Evolutionary conservation across 2,329 filamentous ascomycete species (phyloP), one percentile per base, ranked within the genome.

Genomic region (Epichloe uncinata): DNA sequence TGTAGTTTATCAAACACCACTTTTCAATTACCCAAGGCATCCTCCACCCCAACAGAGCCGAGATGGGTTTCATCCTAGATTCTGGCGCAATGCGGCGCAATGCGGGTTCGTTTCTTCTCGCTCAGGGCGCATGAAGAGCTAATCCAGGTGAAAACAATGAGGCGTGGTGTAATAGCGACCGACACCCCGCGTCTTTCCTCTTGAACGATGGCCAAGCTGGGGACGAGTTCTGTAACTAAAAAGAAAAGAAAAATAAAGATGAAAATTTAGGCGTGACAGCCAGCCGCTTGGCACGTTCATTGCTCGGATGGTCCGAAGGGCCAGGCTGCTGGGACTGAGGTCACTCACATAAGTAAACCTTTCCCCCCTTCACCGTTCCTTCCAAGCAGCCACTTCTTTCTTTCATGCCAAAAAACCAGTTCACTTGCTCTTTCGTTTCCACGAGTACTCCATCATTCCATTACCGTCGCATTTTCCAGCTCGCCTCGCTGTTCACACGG

Each of bases 321-420:
- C 48, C 51, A 47, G 45, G 49, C 45, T 47, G 43, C 45, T 49
- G 50, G 47, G 47, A 48, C 51, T 52, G 48, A 50, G 45, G 45
- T 55, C 54, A 52, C 53, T 63, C 64, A 63, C 63, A 65, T 65
- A 66, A 62, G 62, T 65, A 60, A 51, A 59, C 62, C 61, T 60
- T 59, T 60, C 58, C 62, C 64, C 22, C 63, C 62, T 58, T 61
- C 50, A 60, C 58, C 56, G 57, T 38, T 47, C 50, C 61, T 53
- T 60, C 55, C 51, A 55, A 55, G 53, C 58, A 58, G 55, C 51
- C 48, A 50, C 51, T 52, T 55, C 57, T 61, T 33, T 48, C 26
- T 33, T 20, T 60, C 57, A 52, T 56, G 56, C 53, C 52, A 53
- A 58, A 61, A 46, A 38, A 30, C 43, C 22, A n/a, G 42, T 40